phyloP scores from a whole-genome alignment of 352 stramenopile genomes.

The Pythium phragmiticola region DNA sequence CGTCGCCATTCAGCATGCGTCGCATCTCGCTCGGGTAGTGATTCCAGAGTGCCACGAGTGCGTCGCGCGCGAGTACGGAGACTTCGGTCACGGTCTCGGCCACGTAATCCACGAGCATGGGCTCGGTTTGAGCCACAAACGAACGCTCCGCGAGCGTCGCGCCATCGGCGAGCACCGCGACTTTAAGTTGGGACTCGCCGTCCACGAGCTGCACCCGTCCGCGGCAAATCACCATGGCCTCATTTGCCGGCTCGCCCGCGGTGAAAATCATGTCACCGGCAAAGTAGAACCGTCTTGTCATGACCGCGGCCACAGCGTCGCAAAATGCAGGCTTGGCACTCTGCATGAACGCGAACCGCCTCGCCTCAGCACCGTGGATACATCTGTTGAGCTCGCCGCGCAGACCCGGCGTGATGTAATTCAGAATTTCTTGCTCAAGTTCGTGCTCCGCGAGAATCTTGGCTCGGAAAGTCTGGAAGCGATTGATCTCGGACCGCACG shows the following conservation, averaged over 20 bases:
- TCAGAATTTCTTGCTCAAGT: constrained; percentile 22
- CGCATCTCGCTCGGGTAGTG: constrained; percentile 24
- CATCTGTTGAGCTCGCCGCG: constrained; percentile 18
- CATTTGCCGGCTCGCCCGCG: constrained; percentile 18
- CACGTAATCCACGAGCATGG: constrained; percentile 21
- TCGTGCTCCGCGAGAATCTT: constrained; percentile 20
- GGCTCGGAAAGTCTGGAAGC: constrained; percentile 26
- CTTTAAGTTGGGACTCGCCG: constrained; percentile 6
- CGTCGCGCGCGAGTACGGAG: constrained; percentile 15
- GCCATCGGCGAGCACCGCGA: constrained; percentile 15
- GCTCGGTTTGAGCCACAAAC: constrained; percentile 16
- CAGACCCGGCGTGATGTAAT: constrained; percentile 21
- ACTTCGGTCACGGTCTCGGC: constrained; percentile 24
- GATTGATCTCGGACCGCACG: constrained; percentile 26
- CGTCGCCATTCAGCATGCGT: constrained; percentile 3
- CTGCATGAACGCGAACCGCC: constrained; percentile 15
- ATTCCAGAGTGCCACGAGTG: constrained; percentile 15
- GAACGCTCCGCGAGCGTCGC: constrained; percentile 21
- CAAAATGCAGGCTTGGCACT: constrained; percentile 11
- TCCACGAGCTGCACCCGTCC: constrained; percentile 23
- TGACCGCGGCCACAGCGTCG: constrained; percentile 17
- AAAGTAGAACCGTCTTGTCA: constrained; percentile 25
- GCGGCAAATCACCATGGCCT: constrained; percentile 29
- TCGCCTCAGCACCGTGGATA: constrained; percentile 12
- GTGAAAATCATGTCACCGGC: constrained; percentile 24